phyloP scores from a whole-genome alignment of 2,329 filamentous ascomycete species.

The Penicillium sp. region DNA sequence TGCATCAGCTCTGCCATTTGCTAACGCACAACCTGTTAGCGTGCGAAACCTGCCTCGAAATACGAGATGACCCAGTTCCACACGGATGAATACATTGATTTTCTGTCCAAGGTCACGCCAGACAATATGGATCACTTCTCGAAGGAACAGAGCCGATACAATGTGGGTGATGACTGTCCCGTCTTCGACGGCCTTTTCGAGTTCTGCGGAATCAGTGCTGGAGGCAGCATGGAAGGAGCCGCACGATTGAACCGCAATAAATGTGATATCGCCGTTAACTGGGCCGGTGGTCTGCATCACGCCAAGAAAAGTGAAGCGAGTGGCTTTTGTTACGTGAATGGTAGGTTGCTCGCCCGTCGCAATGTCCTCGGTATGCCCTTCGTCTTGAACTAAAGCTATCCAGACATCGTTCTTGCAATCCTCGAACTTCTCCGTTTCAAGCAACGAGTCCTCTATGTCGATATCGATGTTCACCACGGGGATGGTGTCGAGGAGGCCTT shows the following conservation, averaged over 20 bases:
- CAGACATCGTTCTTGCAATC: slow-evolving; percentile 68
- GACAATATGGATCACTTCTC: slow-evolving; percentile 97
- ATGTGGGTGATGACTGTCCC: slow-evolving; percentile 65
- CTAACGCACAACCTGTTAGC: no score
- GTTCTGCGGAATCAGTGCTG: slow-evolving; percentile 70
- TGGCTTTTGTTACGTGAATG: slow-evolving; percentile 98
- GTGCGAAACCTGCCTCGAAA: slow-evolving; percentile 74
- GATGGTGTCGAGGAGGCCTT: slow-evolving; percentile 73
- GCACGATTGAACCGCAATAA: slow-evolving; percentile 68
- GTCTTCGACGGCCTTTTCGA: slow-evolving; percentile 72
- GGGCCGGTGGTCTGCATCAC: slow-evolving; percentile 95
- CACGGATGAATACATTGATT: slow-evolving; percentile 73
- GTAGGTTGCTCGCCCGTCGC: no score
- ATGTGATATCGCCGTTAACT: slow-evolving; percentile 72
- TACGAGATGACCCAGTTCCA: slow-evolving; percentile 75
- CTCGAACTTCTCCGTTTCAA: slow-evolving; percentile 66
- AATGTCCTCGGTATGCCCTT: no score
- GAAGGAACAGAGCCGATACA: slow-evolving; percentile 83
- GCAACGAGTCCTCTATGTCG: slow-evolving; percentile 66
- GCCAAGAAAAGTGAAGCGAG: slow-evolving; percentile 93
- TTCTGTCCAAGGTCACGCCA: slow-evolving; percentile 83
- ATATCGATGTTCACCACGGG: slow-evolving; percentile 69
- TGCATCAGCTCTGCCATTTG: slow-evolving; percentile 8
- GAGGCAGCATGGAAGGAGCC: slow-evolving; percentile 70
- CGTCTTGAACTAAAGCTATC: no score